These are phyloP conservation scores for Colletotrichum tanaceti DNA, from an alignment of 2,329 filamentous ascomycete species.

Conservation along the genomic window DNA sequence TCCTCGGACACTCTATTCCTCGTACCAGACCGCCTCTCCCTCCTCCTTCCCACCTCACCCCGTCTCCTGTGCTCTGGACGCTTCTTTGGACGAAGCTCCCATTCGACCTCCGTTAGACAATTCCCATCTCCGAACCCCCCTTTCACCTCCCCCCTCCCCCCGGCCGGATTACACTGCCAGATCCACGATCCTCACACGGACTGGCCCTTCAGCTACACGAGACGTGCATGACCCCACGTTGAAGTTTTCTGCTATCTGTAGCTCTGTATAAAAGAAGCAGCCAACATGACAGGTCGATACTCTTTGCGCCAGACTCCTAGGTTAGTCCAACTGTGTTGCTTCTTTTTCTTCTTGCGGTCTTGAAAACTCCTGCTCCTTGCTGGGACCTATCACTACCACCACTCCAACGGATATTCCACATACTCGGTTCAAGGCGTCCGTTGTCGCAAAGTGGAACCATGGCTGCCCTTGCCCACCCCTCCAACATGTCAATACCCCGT, in stretches of 20 bases:
- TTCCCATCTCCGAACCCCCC: slow-evolving; percentile 28
- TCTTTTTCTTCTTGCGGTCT: not conserved
- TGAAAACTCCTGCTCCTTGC: slow-evolving; percentile 18
- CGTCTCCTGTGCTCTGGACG: slow-evolving; percentile 19
- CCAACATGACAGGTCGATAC: slow-evolving; percentile 53
- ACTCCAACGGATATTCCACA: not conserved
- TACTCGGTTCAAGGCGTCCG: not conserved
- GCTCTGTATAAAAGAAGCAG: slow-evolving; percentile 28
- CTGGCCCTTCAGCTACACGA: slow-evolving; percentile 38
- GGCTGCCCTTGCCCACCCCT: not conserved
- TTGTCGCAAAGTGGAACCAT: slow-evolving; percentile 17
- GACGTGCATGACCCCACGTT: slow-evolving; percentile 37
- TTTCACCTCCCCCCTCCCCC: slow-evolving; percentile 8
- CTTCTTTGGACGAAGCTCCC: slow-evolving; percentile 9
- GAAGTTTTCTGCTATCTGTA: slow-evolving; percentile 9
- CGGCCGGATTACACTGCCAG: slow-evolving; percentile 16
- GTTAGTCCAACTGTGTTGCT: slow-evolving; percentile 43
- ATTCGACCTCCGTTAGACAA: slow-evolving; percentile 14
- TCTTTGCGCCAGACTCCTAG: slow-evolving; percentile 54
- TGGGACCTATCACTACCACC: not conserved
- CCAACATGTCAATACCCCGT: slow-evolving; percentile 12
- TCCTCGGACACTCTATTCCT: slow-evolving; percentile 20
- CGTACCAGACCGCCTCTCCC: slow-evolving; percentile 25
- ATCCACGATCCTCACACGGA: slow-evolving; percentile 30
- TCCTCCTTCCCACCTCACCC: slow-evolving; percentile 9